A percentile compares a stretch with the other conserved stretches of the same genome.
Evolutionary conservation across 306 rosid species (phyloP).

Genomic region (Luffa acutangula): DNA sequence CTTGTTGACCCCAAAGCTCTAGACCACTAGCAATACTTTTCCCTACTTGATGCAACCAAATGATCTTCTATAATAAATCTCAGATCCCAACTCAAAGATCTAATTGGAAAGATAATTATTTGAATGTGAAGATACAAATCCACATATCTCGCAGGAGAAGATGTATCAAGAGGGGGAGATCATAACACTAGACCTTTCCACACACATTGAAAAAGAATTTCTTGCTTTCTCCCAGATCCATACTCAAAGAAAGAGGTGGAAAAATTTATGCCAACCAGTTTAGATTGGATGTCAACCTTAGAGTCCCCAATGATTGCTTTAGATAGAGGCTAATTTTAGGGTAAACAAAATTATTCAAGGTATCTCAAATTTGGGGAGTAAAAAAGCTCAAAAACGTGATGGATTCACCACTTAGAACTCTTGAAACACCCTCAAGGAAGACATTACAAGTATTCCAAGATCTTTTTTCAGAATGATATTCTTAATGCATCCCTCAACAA

Average conservation of each 20-base stretch:
- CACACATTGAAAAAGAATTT: background rate
- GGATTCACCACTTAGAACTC: background rate
- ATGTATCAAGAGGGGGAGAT: background rate
- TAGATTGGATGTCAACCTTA: background rate
- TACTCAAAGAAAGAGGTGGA: background rate
- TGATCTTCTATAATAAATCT: background rate
- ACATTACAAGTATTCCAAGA: background rate
- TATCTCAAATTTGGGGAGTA: background rate
- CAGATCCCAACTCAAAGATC: background rate
- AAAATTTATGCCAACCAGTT: background rate
- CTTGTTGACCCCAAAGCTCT: background rate
- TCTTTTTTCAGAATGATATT: background rate
- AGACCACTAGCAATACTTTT: background rate
- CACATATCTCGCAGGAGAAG: background rate
- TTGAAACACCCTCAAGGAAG: background rate
- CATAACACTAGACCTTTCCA: background rate
- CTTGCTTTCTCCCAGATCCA: background rate
- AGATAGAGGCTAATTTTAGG: background rate
- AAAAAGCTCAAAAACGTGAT: background rate
- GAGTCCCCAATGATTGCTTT: background rate
- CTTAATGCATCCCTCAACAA: background rate
- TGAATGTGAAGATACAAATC: background rate
- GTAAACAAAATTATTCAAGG: background rate
- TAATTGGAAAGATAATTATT: background rate
- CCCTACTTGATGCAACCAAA: background rate